Conservation (phyloP, 73 alveolate species). For the Effrenium voratum region DNA sequence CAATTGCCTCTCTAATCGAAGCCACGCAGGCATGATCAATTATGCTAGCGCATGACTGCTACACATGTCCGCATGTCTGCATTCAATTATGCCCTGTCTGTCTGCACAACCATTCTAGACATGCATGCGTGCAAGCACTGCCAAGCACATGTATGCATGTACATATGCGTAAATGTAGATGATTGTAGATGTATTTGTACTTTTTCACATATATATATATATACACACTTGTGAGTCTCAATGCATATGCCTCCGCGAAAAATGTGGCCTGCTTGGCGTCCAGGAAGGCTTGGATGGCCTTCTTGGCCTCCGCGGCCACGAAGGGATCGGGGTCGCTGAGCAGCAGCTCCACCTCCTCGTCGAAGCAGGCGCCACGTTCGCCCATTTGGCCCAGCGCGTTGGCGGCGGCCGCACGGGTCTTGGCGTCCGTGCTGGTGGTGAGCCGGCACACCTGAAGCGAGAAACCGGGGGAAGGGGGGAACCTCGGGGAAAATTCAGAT, state of each 20-base stretch:
- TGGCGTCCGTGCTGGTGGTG: conserved; percentile 32
- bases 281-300: conserved; percentile 13
- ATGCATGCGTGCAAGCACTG: background rate
- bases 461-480: no score
- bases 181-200: background rate
- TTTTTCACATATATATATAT: background rate
- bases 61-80: no score
- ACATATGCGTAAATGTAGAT: background rate
- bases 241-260: background rate
- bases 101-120: no score
- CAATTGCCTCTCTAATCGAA: no score
- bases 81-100: no score
- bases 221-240: background rate
- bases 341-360: conserved; percentile 81
- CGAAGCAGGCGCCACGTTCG: conserved; percentile 71
- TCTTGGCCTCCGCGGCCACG: conserved; percentile 48
- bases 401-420: conserved; percentile 53
- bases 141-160: background rate
- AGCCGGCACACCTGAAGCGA: conserved; percentile 48
- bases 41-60: no score
- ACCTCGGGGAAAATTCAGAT: no score
- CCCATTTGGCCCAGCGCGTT: conserved; percentile 74
- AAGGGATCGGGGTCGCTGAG: conserved; percentile 77
- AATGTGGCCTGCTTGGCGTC: background rate
- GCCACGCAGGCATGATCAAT: no score